These are phyloP conservation scores for Cytospora paraplurivora DNA, from an alignment of 2,329 filamentous ascomycete species.

Conservation along the genomic window DNA sequence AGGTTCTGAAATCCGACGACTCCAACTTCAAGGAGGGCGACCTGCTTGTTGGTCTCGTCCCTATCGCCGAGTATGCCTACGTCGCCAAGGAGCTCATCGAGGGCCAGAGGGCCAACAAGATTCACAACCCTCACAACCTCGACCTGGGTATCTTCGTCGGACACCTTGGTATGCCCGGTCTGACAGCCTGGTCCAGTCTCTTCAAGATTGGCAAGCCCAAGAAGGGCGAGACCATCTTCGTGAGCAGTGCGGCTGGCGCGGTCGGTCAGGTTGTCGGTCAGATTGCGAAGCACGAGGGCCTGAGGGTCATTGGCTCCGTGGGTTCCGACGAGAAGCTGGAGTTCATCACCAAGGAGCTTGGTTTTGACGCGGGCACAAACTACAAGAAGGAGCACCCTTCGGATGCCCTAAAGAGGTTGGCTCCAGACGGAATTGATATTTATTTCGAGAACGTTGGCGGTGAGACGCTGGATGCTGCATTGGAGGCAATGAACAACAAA, in stretches of 20 bases:
- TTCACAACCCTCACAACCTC: slow-evolving; percentile 71
- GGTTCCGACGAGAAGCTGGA: slow-evolving; percentile 79
- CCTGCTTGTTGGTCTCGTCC: slow-evolving; percentile 58
- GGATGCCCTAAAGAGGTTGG: slow-evolving; percentile 69
- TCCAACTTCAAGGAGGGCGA: slow-evolving; percentile 67
- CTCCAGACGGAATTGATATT: slow-evolving; percentile 76
- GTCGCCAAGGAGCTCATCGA: slow-evolving; percentile 47
- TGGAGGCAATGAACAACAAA: slow-evolving; percentile 54
- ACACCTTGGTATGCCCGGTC: slow-evolving; percentile 54
- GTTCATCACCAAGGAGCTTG: slow-evolving; percentile 57
- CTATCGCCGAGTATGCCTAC: slow-evolving; percentile 69
- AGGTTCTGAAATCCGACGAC: slow-evolving; percentile 68
- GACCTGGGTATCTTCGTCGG: slow-evolving; percentile 72
- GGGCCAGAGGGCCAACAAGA: slow-evolving; percentile 48
- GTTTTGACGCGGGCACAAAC: slow-evolving; percentile 71
- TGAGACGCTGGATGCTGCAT: slow-evolving; percentile 51
- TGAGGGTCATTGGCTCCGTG: slow-evolving; percentile 78
- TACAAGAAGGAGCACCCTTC: slow-evolving; percentile 79
- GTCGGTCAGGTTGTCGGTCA: slow-evolving; percentile 85
- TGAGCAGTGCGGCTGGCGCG: slow-evolving; percentile 77
- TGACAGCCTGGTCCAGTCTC: slow-evolving; percentile 58
- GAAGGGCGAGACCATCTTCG: slow-evolving; percentile 78
- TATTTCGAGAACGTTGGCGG: slow-evolving; percentile 59
- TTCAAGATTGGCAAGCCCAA: slow-evolving; percentile 73
- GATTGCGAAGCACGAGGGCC: slow-evolving; percentile 77